Evolutionary conservation across 306 rosid genomes (phyloP).

Genomic region (Pyrus bretschneideri): DNA sequence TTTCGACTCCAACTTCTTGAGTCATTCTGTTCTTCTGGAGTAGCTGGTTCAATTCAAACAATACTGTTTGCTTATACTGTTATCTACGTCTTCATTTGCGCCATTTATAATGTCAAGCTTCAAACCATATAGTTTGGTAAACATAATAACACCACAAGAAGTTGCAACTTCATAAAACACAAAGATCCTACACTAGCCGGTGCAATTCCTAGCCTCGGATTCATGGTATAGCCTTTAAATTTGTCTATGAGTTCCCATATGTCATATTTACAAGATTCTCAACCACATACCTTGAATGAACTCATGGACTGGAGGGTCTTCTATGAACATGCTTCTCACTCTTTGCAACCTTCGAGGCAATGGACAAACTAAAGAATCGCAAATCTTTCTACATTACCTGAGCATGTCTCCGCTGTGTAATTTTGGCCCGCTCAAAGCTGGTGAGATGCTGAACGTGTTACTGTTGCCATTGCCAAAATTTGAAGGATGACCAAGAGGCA

Average conservation of each 20-base stretch:
- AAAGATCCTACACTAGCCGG: background rate
- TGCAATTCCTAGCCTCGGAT: background rate
- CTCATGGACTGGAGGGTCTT: slow-evolving; percentile 9
- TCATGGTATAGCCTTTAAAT: background rate
- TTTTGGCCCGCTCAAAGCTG: slow-evolving; percentile 62
- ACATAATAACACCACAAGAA: slow-evolving; percentile 15
- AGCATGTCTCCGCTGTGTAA: slow-evolving; percentile 69
- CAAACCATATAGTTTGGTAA: background rate
- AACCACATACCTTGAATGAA: slow-evolving; percentile 8
- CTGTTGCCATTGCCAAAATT: slow-evolving; percentile 35
- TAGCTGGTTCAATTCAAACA: background rate
- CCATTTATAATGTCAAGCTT: background rate
- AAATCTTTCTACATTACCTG: slow-evolving; percentile 41
- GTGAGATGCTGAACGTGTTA: slow-evolving; percentile 67
- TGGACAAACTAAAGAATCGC: slow-evolving; percentile 2
- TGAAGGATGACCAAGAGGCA: slow-evolving; percentile 81
- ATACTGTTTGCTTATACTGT: background rate
- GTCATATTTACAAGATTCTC: slow-evolving; percentile 9
- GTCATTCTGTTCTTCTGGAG: background rate
- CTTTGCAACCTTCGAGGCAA: background rate
- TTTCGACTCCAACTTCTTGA: background rate
- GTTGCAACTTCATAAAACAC: slow-evolving; percentile 7
- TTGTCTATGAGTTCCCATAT: slow-evolving; percentile 11
- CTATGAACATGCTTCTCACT: slow-evolving; percentile 17
- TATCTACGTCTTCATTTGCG: background rate